Conservation (phyloP, 2,329 filamentous ascomycete genomes). For the Tolypocladium pustulatum region DNA sequence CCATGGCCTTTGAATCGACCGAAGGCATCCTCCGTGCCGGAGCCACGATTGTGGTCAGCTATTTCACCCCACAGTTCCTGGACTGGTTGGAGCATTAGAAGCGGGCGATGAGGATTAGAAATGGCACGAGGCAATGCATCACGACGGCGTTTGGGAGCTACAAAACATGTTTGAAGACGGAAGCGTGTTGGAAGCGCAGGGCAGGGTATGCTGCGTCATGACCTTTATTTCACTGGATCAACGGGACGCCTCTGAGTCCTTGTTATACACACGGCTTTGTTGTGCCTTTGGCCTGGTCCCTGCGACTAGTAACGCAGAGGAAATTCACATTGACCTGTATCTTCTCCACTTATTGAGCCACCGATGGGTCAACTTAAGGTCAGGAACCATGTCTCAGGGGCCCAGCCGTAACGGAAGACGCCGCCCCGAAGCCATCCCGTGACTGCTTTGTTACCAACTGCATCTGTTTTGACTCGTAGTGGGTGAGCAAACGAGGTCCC, state of each 20-base stretch:
- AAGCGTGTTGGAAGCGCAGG: neutral
- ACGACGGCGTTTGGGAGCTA: slow-evolving; percentile 1
- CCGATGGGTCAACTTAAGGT: neutral
- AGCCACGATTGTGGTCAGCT: slow-evolving; percentile 85
- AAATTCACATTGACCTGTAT: neutral
- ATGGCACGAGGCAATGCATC: neutral
- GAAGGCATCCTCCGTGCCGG: slow-evolving; percentile 89
- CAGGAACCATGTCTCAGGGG: neutral
- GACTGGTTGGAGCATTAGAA: slow-evolving; percentile 50
- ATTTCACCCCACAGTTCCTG: slow-evolving; percentile 78
- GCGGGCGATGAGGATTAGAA: neutral
- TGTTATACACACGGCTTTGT: neutral
- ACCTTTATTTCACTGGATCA: neutral
- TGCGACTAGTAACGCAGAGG: neutral
- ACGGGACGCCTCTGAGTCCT: neutral
- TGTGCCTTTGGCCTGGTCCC: neutral
- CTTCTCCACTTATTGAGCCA: neutral
- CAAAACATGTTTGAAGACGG: neutral
- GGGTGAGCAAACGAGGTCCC: neutral
- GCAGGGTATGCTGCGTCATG: neutral
- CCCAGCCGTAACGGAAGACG: neutral
- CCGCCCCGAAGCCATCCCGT: neutral
- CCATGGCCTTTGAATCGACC: slow-evolving; percentile 90
- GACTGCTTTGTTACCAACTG: neutral
- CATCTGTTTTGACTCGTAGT: neutral